Conservation (phyloP, 2,329 filamentous ascomycete genomes). For the Pseudocercospora vitis region DNA sequence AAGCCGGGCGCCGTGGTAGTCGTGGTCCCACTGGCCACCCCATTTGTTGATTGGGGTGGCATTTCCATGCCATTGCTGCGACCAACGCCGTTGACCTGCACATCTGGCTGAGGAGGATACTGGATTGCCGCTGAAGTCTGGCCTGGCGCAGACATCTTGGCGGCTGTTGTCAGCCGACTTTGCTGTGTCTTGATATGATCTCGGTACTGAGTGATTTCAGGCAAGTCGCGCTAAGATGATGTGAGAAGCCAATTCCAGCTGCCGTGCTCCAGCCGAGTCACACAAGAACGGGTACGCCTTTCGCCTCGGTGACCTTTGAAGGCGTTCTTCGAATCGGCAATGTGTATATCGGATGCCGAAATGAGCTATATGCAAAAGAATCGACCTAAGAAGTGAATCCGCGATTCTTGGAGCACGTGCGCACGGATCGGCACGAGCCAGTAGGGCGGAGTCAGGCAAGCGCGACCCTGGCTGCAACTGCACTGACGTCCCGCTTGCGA, state of each 20-base stretch:
- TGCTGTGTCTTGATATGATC: background rate
- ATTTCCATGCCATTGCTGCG: constrained; percentile 13
- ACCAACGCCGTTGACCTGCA: constrained; percentile 15
- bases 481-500: background rate
- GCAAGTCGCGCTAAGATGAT: background rate
- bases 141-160: constrained; percentile 12
- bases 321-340: background rate
- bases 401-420: constrained; percentile 4
- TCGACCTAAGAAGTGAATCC: background rate
- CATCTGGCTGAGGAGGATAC: background rate
- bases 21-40: constrained; percentile 18
- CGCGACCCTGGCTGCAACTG: background rate
- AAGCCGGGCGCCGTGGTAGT: constrained; percentile 33
- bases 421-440: constrained; percentile 1
- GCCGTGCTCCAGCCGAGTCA: too few species aligned
- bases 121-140: constrained; percentile 4
- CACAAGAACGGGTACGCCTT: too few species aligned
- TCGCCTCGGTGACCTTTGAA: too few species aligned
- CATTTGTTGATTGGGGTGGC: constrained; percentile 21
- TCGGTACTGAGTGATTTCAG: background rate
- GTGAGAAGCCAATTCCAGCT: background rate
- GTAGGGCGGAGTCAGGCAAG: background rate
- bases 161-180: too few species aligned
- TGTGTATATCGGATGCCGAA: background rate
- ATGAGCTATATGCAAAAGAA: background rate